Conservation (phyloP, 2,329 filamentous ascomycete genomes). For the Stachybotrys elegans region DNA sequence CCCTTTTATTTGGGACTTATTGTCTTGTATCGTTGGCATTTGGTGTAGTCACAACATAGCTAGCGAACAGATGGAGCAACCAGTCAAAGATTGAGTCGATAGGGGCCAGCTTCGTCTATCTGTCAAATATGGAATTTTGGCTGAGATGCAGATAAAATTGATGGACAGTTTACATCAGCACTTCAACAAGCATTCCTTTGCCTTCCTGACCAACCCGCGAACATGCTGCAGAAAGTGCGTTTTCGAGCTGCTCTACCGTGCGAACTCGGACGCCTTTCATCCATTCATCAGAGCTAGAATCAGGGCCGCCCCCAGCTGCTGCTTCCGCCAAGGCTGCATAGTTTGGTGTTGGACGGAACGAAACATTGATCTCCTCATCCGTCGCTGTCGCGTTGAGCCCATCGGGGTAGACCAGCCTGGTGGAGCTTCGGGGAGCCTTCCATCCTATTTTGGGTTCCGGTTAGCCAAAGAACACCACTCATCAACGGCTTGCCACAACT, state of each 20-base stretch:
- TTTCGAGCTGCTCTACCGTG: background rate
- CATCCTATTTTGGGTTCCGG: constrained; percentile 1
- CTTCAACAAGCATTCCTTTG: constrained; percentile 4
- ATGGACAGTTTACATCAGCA: constrained; percentile 2
- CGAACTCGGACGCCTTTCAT: constrained; percentile 4
- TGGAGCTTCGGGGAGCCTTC: constrained; percentile 11
- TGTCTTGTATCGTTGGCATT: no score
- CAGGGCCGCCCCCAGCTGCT: background rate
- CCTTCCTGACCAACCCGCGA: background rate
- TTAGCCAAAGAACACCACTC: background rate
- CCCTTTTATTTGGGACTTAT: no score
- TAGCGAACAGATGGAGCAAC: no score
- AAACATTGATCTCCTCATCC: constrained; percentile 9
- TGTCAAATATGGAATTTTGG: no score
- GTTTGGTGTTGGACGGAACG: constrained; percentile 8
- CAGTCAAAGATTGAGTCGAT: no score
- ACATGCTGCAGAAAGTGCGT: background rate
- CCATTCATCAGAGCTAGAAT: background rate
- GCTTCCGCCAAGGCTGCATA: constrained; percentile 8
- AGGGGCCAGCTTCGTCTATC: no score
- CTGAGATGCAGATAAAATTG: no score
- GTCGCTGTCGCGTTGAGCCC: constrained; percentile 5
- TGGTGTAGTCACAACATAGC: no score
- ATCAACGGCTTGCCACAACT: constrained; percentile 24
- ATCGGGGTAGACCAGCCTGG: constrained; percentile 6